Base-by-base conservation (phyloP, 768 basidiomycete genomes). In the Austroboletus eburneus region DNA sequence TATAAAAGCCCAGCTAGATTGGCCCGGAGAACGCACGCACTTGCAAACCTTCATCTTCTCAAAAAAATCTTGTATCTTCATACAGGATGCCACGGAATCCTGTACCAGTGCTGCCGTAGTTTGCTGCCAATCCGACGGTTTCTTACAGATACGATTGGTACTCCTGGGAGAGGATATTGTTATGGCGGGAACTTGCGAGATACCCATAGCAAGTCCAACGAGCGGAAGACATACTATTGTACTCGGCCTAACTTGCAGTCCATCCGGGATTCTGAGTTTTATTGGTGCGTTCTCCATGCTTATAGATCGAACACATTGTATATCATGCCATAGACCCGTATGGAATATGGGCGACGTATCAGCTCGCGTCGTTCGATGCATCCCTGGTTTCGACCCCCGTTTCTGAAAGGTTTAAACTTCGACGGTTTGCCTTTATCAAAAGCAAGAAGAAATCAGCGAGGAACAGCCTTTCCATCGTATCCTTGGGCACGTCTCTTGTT, bases 401-500 rank as follows among this genome's bases (percentile, higher is more conserved):
- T 5, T 56, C 52, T 5, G 46, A 61, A 40, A 42, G 45, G 20
- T 61, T 69, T 41, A 29, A 20, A 14, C 47, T 64, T 10, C 57
- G 39, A 4, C 58, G 63, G 9, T 51, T 68, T 36, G 24, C 56
- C 7, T 7, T 32, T 13, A 7, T 54, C 30, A 39, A 32, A 5
- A 25, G 2, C 48, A 53, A 52, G 43, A 61, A 18, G 35, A 39
- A 12, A 5, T 35, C 40, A 13, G 40, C 39, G 29, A 49, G 47
- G 35, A 22, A 56, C 10, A 48, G 57, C 33, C 46, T 72, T 25
- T 69, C 77, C 3, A 42, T 76, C 6, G 62, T 81, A 4, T 72
- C 83, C 3, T 60, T 85, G 14, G 73, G 74, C 1, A 76, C 81
- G 0, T 82, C 80, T 0, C 72, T 80, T 39, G 77, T 79, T 38